Evolutionary conservation across 192 early-diverging fungal genomes (phyloP).

Genomic region (Gaertneriomyces sp.): DNA sequence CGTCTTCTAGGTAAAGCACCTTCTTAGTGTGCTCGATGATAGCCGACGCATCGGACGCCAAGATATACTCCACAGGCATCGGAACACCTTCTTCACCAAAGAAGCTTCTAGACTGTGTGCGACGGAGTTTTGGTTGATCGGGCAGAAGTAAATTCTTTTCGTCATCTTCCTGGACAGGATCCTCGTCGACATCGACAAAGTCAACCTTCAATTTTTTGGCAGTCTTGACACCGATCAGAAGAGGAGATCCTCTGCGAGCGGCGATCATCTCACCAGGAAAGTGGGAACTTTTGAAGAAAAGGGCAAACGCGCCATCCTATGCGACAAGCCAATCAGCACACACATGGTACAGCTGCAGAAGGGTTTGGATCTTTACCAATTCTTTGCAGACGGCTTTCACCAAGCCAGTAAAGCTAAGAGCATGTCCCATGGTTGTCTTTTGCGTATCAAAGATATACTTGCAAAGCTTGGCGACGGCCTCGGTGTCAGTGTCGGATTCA

Average conservation of each 20-base stretch:
- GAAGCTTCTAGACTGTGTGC: constrained; percentile 56
- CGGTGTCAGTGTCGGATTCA: constrained; percentile 72
- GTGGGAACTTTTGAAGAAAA: constrained; percentile 58
- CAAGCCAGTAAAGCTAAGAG: constrained; percentile 49
- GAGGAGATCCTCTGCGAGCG: constrained; percentile 58
- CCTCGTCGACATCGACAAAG: constrained; percentile 61
- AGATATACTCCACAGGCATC: constrained; percentile 58
- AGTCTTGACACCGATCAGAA: constrained; percentile 60
- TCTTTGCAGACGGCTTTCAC: constrained; percentile 63
- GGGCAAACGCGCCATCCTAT: constrained; percentile 61
- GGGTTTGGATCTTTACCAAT: constrained; percentile 33
- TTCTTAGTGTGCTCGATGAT: constrained; percentile 69
- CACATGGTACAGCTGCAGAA: not conserved
- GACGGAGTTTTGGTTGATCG: constrained; percentile 40
- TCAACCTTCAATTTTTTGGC: constrained; percentile 64
- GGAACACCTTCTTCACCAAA: constrained; percentile 54
- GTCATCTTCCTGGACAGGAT: constrained; percentile 27
- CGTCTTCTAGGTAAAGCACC: constrained; percentile 64
- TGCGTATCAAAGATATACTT: constrained; percentile 64
- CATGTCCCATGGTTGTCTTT: constrained; percentile 40
- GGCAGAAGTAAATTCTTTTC: constrained; percentile 18
- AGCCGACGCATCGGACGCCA: constrained; percentile 63
- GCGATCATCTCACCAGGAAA: constrained; percentile 60
- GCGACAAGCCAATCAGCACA: not conserved
- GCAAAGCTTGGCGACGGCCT: constrained; percentile 57